Evolutionary conservation across 148 eudicot genomes (phyloP), one percentile per base, ranked within the genome.

Genomic region (Oxyria digyna): DNA sequence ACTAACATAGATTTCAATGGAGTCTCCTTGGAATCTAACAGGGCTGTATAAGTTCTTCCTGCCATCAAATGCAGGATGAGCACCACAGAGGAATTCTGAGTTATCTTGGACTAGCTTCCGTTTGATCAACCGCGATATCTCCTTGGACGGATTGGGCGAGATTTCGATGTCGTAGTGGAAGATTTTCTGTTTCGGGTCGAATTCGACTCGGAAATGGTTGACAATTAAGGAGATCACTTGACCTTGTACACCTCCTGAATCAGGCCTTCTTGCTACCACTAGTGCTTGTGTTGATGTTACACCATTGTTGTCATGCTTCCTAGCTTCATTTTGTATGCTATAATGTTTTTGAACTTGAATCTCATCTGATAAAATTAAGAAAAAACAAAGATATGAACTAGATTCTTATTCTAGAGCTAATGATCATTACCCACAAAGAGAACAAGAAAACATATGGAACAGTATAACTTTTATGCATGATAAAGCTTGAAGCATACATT

Each of bases 81-180:
- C 85, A 50, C 82, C 84, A 1, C 82, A 87, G 33, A 89, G 79
- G 68, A 70, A 71, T 48, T 24, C 37, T 6, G 85, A 76, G 66
- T 89, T 83, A 27, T 87, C 88, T 46, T 83, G 82, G 10, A 89
- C 84, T 13, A 93, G 73, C 45, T 86, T 83, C 38, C 74, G 75
- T 83, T 93, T 93, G 48, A 93, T 82, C 40, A 72, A 37, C 40
- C 98, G 50, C 35, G 95, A 88, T 15, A 87, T 59, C 38, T 93
- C 96, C 78, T 89, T 93, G 20, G 91, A 83, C 38, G 95, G 89
- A 70, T 72, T 74, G 0, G 98, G 98, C 14, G 83, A 74, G 63
- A 93, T 89, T 69, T 86, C 88, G 10, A 93, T 88, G 74, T 93
- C 91, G 33, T 93, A 93, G 17, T 93, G 98, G 83, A 79, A 89